Conservation (phyloP, 345 rosid genomes). For the Psidium guajava region DNA sequence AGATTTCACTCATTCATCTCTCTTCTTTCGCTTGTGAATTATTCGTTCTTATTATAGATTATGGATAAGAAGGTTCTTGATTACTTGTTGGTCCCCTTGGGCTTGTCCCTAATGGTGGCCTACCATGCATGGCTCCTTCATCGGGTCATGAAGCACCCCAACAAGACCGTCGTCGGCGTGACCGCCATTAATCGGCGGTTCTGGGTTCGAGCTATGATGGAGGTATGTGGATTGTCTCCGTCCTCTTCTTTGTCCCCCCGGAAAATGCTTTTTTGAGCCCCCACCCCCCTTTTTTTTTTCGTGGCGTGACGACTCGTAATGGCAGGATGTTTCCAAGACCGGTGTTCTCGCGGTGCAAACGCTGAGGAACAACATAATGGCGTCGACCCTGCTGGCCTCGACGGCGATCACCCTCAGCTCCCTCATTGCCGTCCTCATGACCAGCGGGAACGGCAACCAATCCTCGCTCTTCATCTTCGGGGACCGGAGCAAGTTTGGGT, state of each 20-base stretch:
- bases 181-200: constrained; percentile 74
- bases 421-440: constrained; percentile 65
- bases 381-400: constrained; percentile 84
- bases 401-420: constrained; percentile 88
- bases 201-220: constrained; percentile 93
- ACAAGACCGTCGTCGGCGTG: constrained; percentile 55
- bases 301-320: constrained; percentile 61
- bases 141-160: constrained; percentile 46
- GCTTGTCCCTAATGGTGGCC: constrained; percentile 33
- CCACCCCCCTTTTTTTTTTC: constrained; percentile 62
- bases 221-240: constrained; percentile 22
- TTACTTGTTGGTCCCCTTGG: constrained; percentile 45
- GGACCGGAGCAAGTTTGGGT: constrained; percentile 33
- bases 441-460: constrained; percentile 42
- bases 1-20: neutral
- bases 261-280: constrained; percentile 50
- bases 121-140: constrained; percentile 72
- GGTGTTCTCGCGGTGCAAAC: constrained; percentile 86
- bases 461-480: constrained; percentile 49
- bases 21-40: neutral
- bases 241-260: neutral
- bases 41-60: neutral
- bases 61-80: constrained; percentile 52
- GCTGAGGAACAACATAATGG: constrained; percentile 93
- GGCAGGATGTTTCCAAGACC: constrained; percentile 83